A percentile compares a stretch with the other conserved stretches of the same genome.
Conservation (phyloP, 495 filamentous ascomycete genomes). For the Penicillium silybi region DNA sequence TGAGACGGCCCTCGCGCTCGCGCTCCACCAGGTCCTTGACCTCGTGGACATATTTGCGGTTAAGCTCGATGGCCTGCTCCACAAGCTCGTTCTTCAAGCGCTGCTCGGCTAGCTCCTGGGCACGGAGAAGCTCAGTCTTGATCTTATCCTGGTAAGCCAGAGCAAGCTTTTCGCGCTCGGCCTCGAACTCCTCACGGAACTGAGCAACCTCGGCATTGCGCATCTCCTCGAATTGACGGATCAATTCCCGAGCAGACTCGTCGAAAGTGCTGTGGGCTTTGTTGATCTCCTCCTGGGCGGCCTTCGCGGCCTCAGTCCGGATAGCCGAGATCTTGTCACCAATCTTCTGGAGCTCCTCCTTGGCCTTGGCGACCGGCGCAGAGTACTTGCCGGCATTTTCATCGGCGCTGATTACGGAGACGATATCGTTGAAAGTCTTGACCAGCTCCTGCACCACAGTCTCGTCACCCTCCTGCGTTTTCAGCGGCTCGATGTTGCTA, state of each 20-base stretch:
- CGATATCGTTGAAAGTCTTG: constrained; percentile 92
- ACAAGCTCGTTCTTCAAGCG: constrained; percentile 78
- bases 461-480: constrained; percentile 70
- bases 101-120: constrained; percentile 72
- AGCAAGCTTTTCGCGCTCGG: constrained; percentile 74
- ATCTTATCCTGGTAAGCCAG: constrained; percentile 75
- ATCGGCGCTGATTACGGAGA: constrained; percentile 85
- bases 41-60: constrained; percentile 73
- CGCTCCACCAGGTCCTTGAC: constrained; percentile 80
- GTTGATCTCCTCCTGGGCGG: constrained; percentile 73
- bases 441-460: constrained; percentile 89
- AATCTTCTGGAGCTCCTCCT: constrained; percentile 73
- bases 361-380: constrained; percentile 73
- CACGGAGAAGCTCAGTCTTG: constrained; percentile 66
- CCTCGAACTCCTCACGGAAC: constrained; percentile 86
- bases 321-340: constrained; percentile 68
- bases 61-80: constrained; percentile 84
- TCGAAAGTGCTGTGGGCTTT: constrained; percentile 73
- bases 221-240: constrained; percentile 64
- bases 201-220: constrained; percentile 70
- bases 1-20: constrained; percentile 82
- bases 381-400: constrained; percentile 66
- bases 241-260: constrained; percentile 70
- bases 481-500: constrained; percentile 67
- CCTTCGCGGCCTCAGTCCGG: constrained; percentile 59